Evolutionary conservation across 1,284 basidiomycete species (phyloP).

Genomic region (Ceratobasidium sp.): DNA sequence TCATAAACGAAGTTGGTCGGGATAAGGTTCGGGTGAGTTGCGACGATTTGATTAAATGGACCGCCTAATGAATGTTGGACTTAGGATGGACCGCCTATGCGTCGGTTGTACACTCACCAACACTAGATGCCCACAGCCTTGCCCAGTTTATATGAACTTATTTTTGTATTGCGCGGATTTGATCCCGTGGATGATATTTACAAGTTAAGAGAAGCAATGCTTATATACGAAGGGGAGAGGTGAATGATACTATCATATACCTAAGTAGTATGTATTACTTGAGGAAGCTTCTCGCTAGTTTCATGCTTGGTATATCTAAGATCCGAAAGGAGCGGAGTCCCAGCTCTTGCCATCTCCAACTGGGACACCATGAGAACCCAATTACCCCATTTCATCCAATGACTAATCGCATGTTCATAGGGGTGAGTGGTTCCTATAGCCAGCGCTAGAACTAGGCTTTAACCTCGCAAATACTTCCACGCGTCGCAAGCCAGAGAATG

Average conservation of each 20-base stretch:
- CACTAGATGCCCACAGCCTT: background rate
- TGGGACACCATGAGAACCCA: constrained; percentile 21
- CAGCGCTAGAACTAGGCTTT: background rate
- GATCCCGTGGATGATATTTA: too few relatives aligned
- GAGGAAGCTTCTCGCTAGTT: too few relatives aligned
- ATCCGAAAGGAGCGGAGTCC: constrained; percentile 39
- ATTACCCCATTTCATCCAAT: background rate
- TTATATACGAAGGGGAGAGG: too few relatives aligned
- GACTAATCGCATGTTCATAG: constrained; percentile 23
- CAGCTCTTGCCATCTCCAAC: constrained; percentile 38
- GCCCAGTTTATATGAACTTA: too few relatives aligned
- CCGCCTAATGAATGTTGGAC: background rate
- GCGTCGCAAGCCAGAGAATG: background rate
- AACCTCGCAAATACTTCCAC: constrained; percentile 32
- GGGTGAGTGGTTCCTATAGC: constrained; percentile 32
- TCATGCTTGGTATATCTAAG: too few relatives aligned
- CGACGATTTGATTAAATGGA: too few relatives aligned
- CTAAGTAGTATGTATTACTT: too few relatives aligned
- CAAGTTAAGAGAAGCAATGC: too few relatives aligned
- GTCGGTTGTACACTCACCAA: background rate
- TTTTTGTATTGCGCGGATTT: too few relatives aligned
- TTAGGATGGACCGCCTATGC: background rate
- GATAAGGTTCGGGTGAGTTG: constrained; percentile 38
- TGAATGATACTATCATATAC: too few relatives aligned
- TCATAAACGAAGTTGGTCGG: constrained; percentile 43